Conservation (phyloP, 2,329 filamentous ascomycete species). For the Xylariaceae sp. region DNA sequence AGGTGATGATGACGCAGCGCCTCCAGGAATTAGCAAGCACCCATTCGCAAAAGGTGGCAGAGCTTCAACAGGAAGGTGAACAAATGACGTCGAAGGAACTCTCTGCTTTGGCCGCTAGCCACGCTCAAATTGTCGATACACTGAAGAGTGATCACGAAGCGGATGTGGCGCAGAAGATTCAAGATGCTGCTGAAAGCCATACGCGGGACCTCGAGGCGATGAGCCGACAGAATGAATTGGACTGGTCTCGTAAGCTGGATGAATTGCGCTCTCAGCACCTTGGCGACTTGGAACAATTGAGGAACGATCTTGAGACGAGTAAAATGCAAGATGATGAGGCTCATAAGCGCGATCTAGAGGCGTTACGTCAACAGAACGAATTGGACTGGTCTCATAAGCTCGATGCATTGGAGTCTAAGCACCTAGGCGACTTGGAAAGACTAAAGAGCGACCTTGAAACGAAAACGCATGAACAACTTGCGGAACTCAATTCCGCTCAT, state of each 20-base stretch:
- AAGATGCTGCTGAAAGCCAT: conserved; percentile 23
- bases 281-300: conserved; percentile 13
- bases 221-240: conserved; percentile 18
- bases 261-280: conserved; percentile 16
- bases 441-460: conserved; percentile 14
- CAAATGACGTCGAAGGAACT: conserved; percentile 21
- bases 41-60: conserved; percentile 23
- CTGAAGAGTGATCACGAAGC: conserved; percentile 25
- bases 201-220: conserved; percentile 19
- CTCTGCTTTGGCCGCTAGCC: conserved; percentile 18
- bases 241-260: conserved; percentile 21
- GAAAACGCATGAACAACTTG: conserved; percentile 18
- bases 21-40: conserved; percentile 18
- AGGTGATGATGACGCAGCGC: conserved; percentile 14
- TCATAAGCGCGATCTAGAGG: conserved; percentile 21
- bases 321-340: conserved; percentile 23
- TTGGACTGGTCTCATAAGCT: conserved; percentile 21
- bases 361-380: conserved; percentile 20
- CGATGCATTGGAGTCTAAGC: conserved; percentile 13
- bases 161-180: conserved; percentile 19
- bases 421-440: conserved; percentile 13
- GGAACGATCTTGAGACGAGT: not conserved
- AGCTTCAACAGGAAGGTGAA: conserved; percentile 19
- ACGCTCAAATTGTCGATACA: conserved; percentile 20
- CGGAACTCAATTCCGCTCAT: conserved; percentile 26